Evolutionary conservation across 495 filamentous ascomycete species (phyloP).

Genomic region (Apodospora peruviana): DNA sequence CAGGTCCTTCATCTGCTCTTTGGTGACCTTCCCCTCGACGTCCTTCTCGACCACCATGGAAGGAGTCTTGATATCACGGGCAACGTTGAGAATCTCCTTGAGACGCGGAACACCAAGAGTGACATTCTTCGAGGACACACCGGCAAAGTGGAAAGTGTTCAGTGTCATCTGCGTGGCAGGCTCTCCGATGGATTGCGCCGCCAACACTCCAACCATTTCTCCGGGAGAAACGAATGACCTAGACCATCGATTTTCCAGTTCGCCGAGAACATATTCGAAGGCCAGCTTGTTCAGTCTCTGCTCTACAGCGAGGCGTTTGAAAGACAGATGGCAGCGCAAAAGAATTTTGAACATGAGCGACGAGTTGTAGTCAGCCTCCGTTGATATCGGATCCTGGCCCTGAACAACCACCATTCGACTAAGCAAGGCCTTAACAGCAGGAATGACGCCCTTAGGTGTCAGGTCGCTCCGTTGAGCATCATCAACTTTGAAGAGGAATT

Average conservation of each 20-base stretch:
- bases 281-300: conserved; percentile 85
- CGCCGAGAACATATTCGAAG: conserved; percentile 87
- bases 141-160: conserved; percentile 99
- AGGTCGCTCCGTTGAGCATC: conserved; percentile 79
- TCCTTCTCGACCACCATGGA: conserved; percentile 93
- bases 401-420: conserved; percentile 76
- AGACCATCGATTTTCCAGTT: conserved; percentile 80
- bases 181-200: conserved; percentile 97
- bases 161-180: conserved; percentile 99
- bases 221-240: conserved; percentile 77
- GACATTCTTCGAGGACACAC: conserved; percentile 99
- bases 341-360: conserved; percentile 88
- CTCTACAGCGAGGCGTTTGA: conserved; percentile 79
- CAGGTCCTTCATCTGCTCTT: conserved; percentile 78
- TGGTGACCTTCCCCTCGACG: conserved; percentile 44
- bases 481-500: conserved; percentile 84
- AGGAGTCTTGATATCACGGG: conserved; percentile 96
- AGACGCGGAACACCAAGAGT: conserved; percentile 97
- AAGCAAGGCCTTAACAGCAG: conserved; percentile 69
- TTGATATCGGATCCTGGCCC: conserved; percentile 72
- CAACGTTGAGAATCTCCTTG: conserved; percentile 98
- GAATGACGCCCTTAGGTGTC: conserved; percentile 82
- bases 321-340: conserved; percentile 82
- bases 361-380: conserved; percentile 82
- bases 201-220: conserved; percentile 98